Base-by-base conservation (phyloP, 495 filamentous ascomycete species). In the Penicillium silybi region DNA sequence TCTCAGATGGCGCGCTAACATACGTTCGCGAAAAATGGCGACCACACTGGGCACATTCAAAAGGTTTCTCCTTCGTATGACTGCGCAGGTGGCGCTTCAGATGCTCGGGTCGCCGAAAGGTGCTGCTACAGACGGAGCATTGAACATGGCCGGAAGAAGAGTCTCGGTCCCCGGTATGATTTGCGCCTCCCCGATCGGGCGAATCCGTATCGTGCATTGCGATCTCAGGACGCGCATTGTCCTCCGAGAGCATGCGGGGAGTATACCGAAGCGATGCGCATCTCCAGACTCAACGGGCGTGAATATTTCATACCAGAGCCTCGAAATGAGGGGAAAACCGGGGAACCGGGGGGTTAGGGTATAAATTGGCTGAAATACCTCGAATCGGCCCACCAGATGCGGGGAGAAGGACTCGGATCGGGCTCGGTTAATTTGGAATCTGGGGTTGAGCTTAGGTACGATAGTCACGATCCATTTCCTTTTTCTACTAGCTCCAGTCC, bases 11-110 rank as follows among this genome's bases (percentile, higher is more conserved):
- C 27, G 13, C 38, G 27, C 40, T 44, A 38, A 59, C 66, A 58
- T 70, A 80, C 74, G 72, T 81, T 62, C 74, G 71, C 17, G 84
- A 84, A 62, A 89, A 89, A 51, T 85, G 79, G 44, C 86, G 80
- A 20, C 78, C 75, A 63, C 86, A 89, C 55, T 82, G 76, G 8
- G 76, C 67, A 57, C 86, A 89, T 54, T 83, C 79, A 57, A 87
- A 87, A 0, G 80, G 82, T 56, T 85, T 85, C 62, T 85, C 83
- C 52, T 84, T 85, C 1, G 82, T 83, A 60, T 89, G 86, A 42
- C 84, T 85, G 37, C 85, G 78, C 53, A 86, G 72, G 66, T 89
- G 85, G 26, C 86, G 75, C 65, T 87, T 89, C 38, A 89, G 63
- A 66, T 89, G 85, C 59, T 89, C 86, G 16, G 83, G 75, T 57